Evolutionary conservation across 2,329 filamentous ascomycete species (phyloP).

Genomic region (Fusarium sp.): DNA sequence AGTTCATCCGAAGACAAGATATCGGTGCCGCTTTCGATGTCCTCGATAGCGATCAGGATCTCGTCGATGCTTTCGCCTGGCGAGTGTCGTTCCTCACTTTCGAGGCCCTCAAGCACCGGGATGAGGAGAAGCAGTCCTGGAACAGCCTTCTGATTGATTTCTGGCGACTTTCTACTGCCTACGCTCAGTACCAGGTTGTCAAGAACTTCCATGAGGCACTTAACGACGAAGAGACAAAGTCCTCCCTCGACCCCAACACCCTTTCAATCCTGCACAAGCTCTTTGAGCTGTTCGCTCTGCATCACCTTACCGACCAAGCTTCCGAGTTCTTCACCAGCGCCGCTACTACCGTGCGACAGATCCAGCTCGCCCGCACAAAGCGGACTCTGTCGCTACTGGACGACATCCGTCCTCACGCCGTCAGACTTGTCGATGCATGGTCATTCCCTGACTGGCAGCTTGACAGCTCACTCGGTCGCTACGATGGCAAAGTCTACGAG

Average conservation of each 20-base stretch:
- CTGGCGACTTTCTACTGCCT: constrained; percentile 81
- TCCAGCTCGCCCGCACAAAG: constrained; percentile 77
- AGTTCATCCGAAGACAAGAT: constrained; percentile 76
- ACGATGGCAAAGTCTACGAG: constrained; percentile 83
- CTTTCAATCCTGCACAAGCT: constrained; percentile 76
- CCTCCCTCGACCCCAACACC: constrained; percentile 71
- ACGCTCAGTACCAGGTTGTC: constrained; percentile 83
- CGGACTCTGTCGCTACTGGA: constrained; percentile 79
- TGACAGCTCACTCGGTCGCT: constrained; percentile 78
- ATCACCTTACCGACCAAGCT: constrained; percentile 74
- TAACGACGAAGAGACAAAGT: constrained; percentile 62
- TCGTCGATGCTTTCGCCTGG: constrained; percentile 83
- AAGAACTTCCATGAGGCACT: constrained; percentile 75
- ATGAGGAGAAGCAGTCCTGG: constrained; percentile 82
- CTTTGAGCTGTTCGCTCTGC: constrained; percentile 85
- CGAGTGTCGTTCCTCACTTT: constrained; percentile 82
- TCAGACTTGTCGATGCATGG: constrained; percentile 81
- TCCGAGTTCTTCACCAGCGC: constrained; percentile 80
- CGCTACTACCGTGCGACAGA: constrained; percentile 80
- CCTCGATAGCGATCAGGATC: constrained; percentile 77
- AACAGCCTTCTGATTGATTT: constrained; percentile 85
- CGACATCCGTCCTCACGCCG: constrained; percentile 80
- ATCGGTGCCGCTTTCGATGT: constrained; percentile 83
- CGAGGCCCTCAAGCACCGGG: constrained; percentile 80
- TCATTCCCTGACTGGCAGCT: constrained; percentile 85